These are phyloP conservation scores for Diaporthe amygdali DNA, from an alignment of 2,329 filamentous ascomycete species.

Conservation along the genomic window DNA sequence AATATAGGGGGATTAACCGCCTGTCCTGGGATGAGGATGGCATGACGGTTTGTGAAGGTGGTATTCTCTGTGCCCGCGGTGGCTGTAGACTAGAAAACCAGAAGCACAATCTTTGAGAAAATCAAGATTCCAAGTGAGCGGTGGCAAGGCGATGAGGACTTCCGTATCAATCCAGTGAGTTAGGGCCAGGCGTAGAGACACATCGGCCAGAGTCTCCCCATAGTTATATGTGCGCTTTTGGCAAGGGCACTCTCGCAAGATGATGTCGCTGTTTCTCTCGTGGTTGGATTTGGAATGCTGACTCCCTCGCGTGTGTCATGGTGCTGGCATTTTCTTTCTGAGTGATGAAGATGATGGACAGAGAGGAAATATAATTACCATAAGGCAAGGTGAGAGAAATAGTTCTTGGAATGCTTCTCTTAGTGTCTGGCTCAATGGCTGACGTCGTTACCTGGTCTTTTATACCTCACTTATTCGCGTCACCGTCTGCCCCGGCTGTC, in stretches of 20 bases:
- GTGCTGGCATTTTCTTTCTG: not conserved
- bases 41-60: too few relatives aligned
- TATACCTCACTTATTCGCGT: too few relatives aligned
- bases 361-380: constrained; percentile 1
- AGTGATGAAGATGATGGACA: not conserved
- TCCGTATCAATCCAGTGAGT: constrained; percentile 3
- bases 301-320: not conserved
- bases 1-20: not conserved
- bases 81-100: not conserved
- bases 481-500: too few relatives aligned
- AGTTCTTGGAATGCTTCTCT: not conserved
- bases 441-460: not conserved
- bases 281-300: not conserved
- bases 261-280: not conserved
- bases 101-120: constrained; percentile 4
- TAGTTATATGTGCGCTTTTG: not conserved
- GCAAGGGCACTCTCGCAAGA: not conserved
- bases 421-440: not conserved
- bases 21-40: not conserved
- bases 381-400: not conserved
- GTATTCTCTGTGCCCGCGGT: not conserved
- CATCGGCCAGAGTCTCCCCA: not conserved
- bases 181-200: not conserved
- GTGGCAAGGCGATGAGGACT: not conserved
- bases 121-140: not conserved